phyloP scores from a whole-genome alignment of 73 alveolate genomes.

The Stentor coeruleus region DNA sequence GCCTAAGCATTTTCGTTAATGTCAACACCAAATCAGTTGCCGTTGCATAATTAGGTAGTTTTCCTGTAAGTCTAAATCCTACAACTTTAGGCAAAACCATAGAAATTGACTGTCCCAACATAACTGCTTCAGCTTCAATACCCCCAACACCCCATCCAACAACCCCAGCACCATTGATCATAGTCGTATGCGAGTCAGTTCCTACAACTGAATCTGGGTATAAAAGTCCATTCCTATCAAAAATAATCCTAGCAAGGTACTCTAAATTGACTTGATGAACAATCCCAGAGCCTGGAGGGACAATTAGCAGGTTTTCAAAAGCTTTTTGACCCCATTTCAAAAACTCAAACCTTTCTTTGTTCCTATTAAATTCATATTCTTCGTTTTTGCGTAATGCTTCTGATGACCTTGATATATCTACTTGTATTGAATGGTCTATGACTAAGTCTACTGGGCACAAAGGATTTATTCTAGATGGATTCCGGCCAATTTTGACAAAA shows the following conservation, averaged over 20 bases:
- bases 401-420: slow-evolving; percentile 67
- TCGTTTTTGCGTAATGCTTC: too few relatives aligned
- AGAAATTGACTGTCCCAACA: slow-evolving; percentile 81
- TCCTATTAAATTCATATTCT: slow-evolving; percentile 71
- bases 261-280: too few relatives aligned
- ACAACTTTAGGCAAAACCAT: slow-evolving; percentile 88
- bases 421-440: slow-evolving; percentile 77
- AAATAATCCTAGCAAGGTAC: slow-evolving; percentile 81
- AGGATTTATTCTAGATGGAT: slow-evolving; percentile 76
- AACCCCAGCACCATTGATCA: slow-evolving; percentile 92
- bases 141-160: slow-evolving; percentile 96
- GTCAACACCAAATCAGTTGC: slow-evolving; percentile 87
- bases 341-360: slow-evolving; percentile 83
- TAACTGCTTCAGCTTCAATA: slow-evolving; percentile 89
- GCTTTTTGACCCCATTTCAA: slow-evolving; percentile 89
- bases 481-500: slow-evolving; percentile 79
- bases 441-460: slow-evolving; percentile 87
- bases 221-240: slow-evolving; percentile 40
- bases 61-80: slow-evolving; percentile 85
- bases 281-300: slow-evolving; percentile 89
- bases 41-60: slow-evolving; percentile 67
- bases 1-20: slow-evolving; percentile 67
- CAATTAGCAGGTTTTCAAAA: slow-evolving; percentile 73
- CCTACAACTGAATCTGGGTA: slow-evolving; percentile 91
- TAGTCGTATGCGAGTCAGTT: slow-evolving; percentile 88